Evolutionary conservation across 2,329 filamentous ascomycete genomes (phyloP).

Genomic region (Pseudocercospora fijiensis): DNA sequence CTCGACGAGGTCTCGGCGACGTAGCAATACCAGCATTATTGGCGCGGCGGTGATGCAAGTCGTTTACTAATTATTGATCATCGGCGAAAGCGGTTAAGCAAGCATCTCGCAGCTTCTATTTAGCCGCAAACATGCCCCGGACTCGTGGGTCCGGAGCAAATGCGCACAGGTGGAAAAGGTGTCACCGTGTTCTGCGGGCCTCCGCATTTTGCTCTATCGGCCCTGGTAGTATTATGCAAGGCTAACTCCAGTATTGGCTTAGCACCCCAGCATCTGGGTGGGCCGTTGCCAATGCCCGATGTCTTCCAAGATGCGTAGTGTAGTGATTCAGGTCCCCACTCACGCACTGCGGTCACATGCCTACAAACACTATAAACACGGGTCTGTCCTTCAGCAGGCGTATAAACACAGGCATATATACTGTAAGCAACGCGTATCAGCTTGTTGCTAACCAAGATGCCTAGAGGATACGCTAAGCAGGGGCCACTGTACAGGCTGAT

Average conservation of each 20-base stretch:
- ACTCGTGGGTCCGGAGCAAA: not conserved
- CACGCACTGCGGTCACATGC: too few species aligned
- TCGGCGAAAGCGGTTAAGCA: not conserved
- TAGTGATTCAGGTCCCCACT: too few species aligned
- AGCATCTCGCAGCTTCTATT: not conserved
- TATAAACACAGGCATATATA: too few species aligned
- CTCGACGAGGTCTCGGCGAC: not conserved
- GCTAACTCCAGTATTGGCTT: conserved; percentile 1
- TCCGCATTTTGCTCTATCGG: not conserved
- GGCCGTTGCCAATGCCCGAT: not conserved
- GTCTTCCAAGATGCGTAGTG: conserved; percentile 1
- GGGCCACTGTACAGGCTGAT: too few species aligned
- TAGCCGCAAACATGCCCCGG: not conserved
- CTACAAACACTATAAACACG: too few species aligned
- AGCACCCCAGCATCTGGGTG: not conserved
- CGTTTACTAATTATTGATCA: not conserved
- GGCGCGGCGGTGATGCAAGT: not conserved
- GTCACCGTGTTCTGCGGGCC: not conserved
- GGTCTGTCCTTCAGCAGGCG: too few species aligned
- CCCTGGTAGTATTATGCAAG: conserved; percentile 1
- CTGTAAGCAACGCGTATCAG: too few species aligned
- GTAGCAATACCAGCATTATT: not conserved
- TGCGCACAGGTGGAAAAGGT: not conserved
- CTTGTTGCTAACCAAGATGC: too few species aligned
- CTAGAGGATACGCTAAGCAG: too few species aligned